A percentile compares a stretch with the other conserved stretches of the same genome.
Conservation (phyloP, 2,329 filamentous ascomycete species). For the Ophiobolus disseminans region DNA sequence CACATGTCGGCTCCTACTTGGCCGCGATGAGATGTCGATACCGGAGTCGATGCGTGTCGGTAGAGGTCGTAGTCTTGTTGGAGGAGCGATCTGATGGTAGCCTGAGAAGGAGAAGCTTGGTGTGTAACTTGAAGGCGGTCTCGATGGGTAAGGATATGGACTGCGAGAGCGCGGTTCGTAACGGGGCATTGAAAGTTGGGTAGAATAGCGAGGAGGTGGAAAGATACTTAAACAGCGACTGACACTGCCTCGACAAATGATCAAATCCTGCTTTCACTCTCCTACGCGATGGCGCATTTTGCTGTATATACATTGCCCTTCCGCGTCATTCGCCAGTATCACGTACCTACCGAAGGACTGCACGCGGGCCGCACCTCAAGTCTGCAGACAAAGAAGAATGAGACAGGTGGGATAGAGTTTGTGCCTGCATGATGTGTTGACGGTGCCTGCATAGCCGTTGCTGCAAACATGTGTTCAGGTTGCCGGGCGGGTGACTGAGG, state of each 20-base stretch:
- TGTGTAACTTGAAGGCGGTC: conserved; percentile 28
- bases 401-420: conserved; percentile 28
- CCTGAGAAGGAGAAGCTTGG: conserved; percentile 24
- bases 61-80: conserved; percentile 26
- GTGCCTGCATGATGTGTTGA: conserved; percentile 40
- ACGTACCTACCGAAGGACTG: conserved; percentile 16
- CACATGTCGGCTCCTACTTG: conserved; percentile 31
- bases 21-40: conserved; percentile 12
- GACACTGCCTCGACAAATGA: conserved; percentile 17
- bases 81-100: conserved; percentile 33
- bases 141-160: conserved; percentile 21
- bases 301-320: conserved; percentile 24
- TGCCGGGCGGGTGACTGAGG: conserved; percentile 33
- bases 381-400: conserved; percentile 18
- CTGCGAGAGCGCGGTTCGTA: conserved; percentile 16
- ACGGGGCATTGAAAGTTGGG: conserved; percentile 28
- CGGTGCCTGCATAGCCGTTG: conserved; percentile 33
- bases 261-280: conserved; percentile 9
- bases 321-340: conserved; percentile 29
- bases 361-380: conserved; percentile 24
- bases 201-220: conserved; percentile 10
- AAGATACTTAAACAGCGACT: conserved; percentile 23
- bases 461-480: conserved; percentile 38
- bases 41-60: conserved; percentile 27
- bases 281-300: conserved; percentile 23